A percentile compares a stretch with the other conserved stretches of the same genome.
Conservation (phyloP, 306 rosid species). For the Clitoria ternatea region DNA sequence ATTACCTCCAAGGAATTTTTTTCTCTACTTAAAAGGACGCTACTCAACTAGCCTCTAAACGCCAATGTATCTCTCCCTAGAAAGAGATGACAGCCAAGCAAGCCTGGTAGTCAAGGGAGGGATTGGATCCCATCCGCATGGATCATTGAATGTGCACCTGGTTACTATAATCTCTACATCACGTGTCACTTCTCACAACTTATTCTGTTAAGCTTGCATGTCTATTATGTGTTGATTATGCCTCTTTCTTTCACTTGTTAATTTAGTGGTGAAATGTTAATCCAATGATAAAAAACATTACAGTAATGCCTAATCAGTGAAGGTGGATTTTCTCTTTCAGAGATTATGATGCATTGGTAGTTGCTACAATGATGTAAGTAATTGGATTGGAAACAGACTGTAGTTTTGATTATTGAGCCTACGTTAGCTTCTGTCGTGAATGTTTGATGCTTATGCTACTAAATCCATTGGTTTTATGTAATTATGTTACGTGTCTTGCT, state of each 20-base stretch:
- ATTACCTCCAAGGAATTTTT: neutral
- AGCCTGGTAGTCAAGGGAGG: neutral
- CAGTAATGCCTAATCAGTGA: neutral
- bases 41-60: neutral
- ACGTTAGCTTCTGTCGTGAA: conserved; percentile 5
- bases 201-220: neutral
- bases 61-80: neutral
- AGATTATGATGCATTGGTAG: neutral
- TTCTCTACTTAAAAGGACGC: neutral
- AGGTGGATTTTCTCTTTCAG: neutral
- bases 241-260: conserved; percentile 4
- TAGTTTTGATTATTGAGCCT: conserved; percentile 3
- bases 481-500: neutral
- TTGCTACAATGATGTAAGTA: conserved; percentile 12
- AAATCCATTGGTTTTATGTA: conserved; percentile 10
- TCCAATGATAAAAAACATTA: neutral
- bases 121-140: neutral
- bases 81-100: neutral
- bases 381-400: neutral
- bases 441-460: conserved; percentile 9
- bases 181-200: conserved; percentile 1
- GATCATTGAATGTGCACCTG: neutral
- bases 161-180: neutral
- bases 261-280: conserved; percentile 14
- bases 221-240: conserved; percentile 19